A percentile compares a stretch with the other conserved stretches of the same genome.
phyloP scores from a whole-genome alignment of 441 rosid genomes.

The Populus hybrid region DNA sequence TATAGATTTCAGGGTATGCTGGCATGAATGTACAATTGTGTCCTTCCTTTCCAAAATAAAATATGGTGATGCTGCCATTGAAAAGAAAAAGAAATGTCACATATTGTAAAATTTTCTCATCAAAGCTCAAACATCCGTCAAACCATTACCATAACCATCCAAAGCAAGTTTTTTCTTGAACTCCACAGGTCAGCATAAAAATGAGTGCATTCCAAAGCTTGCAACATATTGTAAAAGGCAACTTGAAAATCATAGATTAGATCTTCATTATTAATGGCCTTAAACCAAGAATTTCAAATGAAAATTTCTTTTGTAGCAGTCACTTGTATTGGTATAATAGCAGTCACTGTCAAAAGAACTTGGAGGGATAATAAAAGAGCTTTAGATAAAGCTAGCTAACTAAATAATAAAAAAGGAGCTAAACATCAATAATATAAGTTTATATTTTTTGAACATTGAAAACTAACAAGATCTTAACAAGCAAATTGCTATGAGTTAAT shows the following conservation, averaged over 20 bases:
- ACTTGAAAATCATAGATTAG: background rate
- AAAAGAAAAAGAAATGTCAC: conserved; percentile 9
- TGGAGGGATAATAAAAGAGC: background rate
- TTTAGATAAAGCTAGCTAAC: background rate
- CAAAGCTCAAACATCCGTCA: background rate
- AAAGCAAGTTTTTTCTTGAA: background rate
- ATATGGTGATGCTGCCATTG: conserved; percentile 56
- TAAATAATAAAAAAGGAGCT: background rate
- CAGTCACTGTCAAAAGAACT: background rate
- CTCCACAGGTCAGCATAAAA: background rate
- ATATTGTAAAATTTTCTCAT: background rate
- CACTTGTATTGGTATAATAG: background rate
- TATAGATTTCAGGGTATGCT: conserved; percentile 42
- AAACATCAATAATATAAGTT: background rate
- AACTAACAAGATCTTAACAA: background rate
- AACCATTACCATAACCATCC: background rate
- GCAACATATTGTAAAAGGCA: background rate
- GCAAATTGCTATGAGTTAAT: background rate
- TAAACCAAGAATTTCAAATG: background rate
- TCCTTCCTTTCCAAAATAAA: conserved; percentile 78
- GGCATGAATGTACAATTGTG: conserved; percentile 57
- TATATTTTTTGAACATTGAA: background rate
- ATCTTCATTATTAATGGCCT: background rate
- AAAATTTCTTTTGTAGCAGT: background rate
- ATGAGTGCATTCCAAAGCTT: background rate